phyloP scores from a whole-genome alignment of 2,329 filamentous ascomycete species.

The Beauveria bassiana region DNA sequence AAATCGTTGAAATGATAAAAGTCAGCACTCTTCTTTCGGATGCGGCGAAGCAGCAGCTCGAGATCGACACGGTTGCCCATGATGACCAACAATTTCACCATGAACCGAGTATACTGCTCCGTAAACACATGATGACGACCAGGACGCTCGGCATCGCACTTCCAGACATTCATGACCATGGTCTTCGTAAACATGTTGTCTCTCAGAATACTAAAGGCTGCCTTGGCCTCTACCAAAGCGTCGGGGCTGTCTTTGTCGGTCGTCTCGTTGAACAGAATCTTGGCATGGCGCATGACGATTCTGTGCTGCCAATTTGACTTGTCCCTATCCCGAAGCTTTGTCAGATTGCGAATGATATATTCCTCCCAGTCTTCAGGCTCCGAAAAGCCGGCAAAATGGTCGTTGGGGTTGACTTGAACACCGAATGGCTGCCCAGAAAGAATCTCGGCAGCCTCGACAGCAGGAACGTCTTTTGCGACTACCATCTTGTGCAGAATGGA shows the following conservation, averaged over 20 bases:
- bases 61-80: constrained; percentile 68
- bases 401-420: constrained; percentile 24
- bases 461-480: constrained; percentile 38
- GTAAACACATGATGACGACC: constrained; percentile 91
- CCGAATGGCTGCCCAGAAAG: constrained; percentile 50
- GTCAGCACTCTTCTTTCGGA: constrained; percentile 75
- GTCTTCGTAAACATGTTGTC: constrained; percentile 81
- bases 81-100: constrained; percentile 65
- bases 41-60: constrained; percentile 68
- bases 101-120: constrained; percentile 75
- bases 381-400: constrained; percentile 27
- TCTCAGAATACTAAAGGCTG: constrained; percentile 69
- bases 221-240: constrained; percentile 59
- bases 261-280: constrained; percentile 42
- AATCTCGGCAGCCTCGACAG: constrained; percentile 43
- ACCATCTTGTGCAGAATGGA: constrained; percentile 78
- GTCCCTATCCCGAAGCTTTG: constrained; percentile 59
- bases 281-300: constrained; percentile 68
- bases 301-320: constrained; percentile 95
- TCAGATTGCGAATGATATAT: constrained; percentile 44
- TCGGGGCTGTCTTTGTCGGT: constrained; percentile 29
- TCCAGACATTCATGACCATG: constrained; percentile 92
- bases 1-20: constrained; percentile 56
- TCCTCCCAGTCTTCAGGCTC: constrained; percentile 52
- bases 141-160: constrained; percentile 74